Base-by-base conservation (phyloP, 306 rosid species). In the Mucuna pruriens region DNA sequence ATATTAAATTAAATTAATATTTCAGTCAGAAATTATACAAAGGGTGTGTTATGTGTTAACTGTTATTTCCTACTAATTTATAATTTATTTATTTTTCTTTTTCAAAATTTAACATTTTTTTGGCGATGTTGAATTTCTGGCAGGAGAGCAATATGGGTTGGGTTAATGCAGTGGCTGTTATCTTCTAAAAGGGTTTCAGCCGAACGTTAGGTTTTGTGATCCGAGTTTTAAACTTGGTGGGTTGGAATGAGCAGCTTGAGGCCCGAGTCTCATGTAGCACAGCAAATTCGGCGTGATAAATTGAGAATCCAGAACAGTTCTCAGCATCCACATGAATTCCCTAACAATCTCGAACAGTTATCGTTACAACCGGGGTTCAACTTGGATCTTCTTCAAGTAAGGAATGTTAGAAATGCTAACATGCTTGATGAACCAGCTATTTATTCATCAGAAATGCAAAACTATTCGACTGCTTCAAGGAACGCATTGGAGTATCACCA, bases 251-350 rank as follows among this genome's bases (percentile, higher is more conserved):
- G 85, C 63, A 77, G 86, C 23, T 83, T 82, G 74, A 88, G 92
- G 82, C 92, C 89, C 9, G 97, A 92, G 66, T 86, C 88, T 22
- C 97, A 92, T 82, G 92, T 94, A 34, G 94, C 98, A 46, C 98
- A 92, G 66, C 94, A 92, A 88, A 90, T 91, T 81, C 90, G 97
- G 86, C 97, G 97, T 2, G 93, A 90, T 13, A 94, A 91, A 84
- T 74, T 94, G 79, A 82, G 98, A 90, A 89, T 90, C 54, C 91
- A 83, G 16, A 80, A 84, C 75, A 45, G 46, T 45, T 54, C 60
- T 58, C 75, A 81, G 34, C 92, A 75, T 42, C 73, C 45, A 36
- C 83, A 88, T 9, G 84, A 82, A 74, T 78, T 70, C 16, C 86
- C 87, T 0, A 64, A 69, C 80, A 68, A 85, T 78, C 45, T 82